Base-by-base conservation (phyloP, 805 yeast species). In the Phaffomyces opuntiae region DNA sequence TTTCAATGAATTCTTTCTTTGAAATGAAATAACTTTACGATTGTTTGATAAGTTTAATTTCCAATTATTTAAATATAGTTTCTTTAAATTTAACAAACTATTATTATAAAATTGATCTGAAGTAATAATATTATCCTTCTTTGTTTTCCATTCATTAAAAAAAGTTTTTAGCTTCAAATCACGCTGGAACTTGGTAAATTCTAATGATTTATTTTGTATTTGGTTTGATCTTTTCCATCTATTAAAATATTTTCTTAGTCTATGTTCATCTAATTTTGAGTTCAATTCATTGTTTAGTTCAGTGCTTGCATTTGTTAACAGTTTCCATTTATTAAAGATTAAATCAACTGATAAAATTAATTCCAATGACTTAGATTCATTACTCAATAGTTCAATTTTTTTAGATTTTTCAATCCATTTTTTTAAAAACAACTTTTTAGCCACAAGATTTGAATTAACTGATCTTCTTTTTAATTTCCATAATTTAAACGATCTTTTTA, bases 261-360 rank as follows among this genome's bases (percentile, higher is more conserved):
- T 7, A 7, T 29, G 7, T 6, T 16, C 17, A 8, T 26, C 31
- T n/a, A 19, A 21, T 11, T 14, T 24, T 24, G 36, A n/a, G n/a
- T 25, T 25, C 33, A 24, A 32, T 17, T 26, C 38, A 25, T 27
- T 7, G 5, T 25, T 7, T 36, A 16, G 33, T 7, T 24, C 21
- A 12, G 16, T 7, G 11, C 6, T 44, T 16, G 12, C n/a, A 2
- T 39, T 24, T 5, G 48, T 11, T 2, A 36, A n/a, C 5, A 24
- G n/a, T 16, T 40, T 51, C 62, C 63, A 59, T 46, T 50, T 59
- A 7, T 49, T 33, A 38, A 59, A 56, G 43, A 59, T 49, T 40
- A 46, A 57, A 1, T 61, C 62, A 29, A 51, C 60, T 35, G 51
- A 56, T 9, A 59, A 43, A 5, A 48, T 54, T 17, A 46, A 9